Evolutionary conservation across 2,329 filamentous ascomycete genomes (phyloP), one percentile per base, ranked within the genome.

Genomic region (Tolypocladium tundrense): DNA sequence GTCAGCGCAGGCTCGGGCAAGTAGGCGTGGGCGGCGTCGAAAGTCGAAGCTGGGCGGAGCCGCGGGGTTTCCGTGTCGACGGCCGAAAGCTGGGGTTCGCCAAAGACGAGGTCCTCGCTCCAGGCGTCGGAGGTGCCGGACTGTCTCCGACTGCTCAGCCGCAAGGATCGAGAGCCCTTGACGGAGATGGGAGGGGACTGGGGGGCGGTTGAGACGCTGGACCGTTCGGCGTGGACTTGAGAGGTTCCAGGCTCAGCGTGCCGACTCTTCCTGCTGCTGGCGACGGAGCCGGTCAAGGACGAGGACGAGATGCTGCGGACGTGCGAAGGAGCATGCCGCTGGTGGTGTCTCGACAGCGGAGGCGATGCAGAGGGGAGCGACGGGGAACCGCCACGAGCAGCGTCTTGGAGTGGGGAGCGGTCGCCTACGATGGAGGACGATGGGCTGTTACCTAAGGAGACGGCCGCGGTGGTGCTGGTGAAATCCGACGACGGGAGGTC

Each of bases 201-300:
- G 43, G 85, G 83, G 57, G 64, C 60, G 80, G 88, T 86, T 62
- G 82, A 87, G 60, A 87, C 77, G 69, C 78, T 86, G 58, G 84
- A 78, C 66, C 79, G 78, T 59, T 84, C 83, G 61, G 81, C 78
- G 69, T 82, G 78, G 61, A 77, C 76, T 58, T 80, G 78, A 60
- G 79, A 81, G 37, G 80, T 81, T 62, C 82, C 81, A 40, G 85
- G 77, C 65, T 88, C 84, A 58, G 79, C 79, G 68, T 82, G 78
- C 57, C 79, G 77, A 62, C 79, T 77, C 70, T 87, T 88, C 60
- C 79, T 80, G 63, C 79, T 80, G 63, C 71, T 71, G 60, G 69
- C 63, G 57, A 70, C 59, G 41, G 66, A 67, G 56, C 64, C 67
- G 58, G 63, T 61, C 54, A 68, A 68, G 37, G 77, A 73, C 56